These are phyloP conservation scores for Meripilus lineatus DNA, from an alignment of 1,284 basidiomycete species.

Conservation along the genomic window DNA sequence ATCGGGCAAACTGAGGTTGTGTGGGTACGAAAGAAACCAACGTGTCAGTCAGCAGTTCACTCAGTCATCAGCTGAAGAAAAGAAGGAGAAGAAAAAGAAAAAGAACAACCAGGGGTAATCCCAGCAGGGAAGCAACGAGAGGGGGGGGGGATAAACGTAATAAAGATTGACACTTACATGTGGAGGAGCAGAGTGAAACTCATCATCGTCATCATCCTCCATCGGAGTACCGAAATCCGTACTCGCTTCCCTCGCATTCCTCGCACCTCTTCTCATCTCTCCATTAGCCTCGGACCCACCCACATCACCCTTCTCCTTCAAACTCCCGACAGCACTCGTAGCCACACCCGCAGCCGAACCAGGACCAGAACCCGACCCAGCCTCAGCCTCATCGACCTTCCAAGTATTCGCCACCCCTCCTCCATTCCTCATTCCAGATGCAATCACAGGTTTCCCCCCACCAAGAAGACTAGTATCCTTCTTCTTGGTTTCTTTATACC, in stretches of 20 bases:
- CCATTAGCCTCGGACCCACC: constrained; percentile 34
- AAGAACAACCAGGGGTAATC: too few species aligned
- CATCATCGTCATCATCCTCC: constrained; percentile 40
- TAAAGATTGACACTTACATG: constrained; percentile 38
- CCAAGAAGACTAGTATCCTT: constrained; percentile 78
- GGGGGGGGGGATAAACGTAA: too few species aligned
- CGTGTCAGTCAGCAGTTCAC: too few species aligned
- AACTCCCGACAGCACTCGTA: constrained; percentile 16
- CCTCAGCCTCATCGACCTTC: constrained; percentile 71
- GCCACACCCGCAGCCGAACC: constrained; percentile 24
- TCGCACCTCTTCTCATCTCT: constrained; percentile 52
- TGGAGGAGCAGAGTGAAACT: constrained; percentile 35
- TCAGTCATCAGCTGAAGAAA: too few species aligned
- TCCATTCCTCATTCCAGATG: constrained; percentile 31
- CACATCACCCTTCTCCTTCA: constrained; percentile 19
- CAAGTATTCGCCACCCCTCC: constrained; percentile 46
- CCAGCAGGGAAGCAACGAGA: too few species aligned
- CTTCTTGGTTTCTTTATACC: constrained; percentile 82
- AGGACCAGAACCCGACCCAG: constrained; percentile 21
- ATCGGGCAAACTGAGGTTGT: constrained; percentile 59
- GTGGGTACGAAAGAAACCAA: neutral
- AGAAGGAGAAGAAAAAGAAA: neutral
- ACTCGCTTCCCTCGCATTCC: constrained; percentile 43
- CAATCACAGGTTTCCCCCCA: constrained; percentile 71
- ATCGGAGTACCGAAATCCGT: constrained; percentile 65